phyloP scores from a whole-genome alignment of 225 moss, liverwort and hornwort species.

The Sphagnum tenellum region DNA sequence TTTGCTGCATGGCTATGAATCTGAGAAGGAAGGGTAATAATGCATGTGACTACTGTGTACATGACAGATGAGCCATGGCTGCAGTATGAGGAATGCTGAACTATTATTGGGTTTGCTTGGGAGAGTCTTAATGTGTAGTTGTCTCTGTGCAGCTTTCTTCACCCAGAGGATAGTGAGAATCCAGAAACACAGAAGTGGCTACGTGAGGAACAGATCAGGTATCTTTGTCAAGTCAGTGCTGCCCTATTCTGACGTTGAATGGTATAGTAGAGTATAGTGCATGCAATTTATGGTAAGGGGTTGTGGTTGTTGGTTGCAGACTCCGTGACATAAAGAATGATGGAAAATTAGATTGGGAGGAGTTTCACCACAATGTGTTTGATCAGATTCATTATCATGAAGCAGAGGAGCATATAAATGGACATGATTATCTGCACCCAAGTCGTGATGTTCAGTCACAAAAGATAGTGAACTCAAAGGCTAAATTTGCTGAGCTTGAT shows the following conservation, averaged over 20 bases:
- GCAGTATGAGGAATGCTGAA: too few species aligned
- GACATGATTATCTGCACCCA: slow-evolving; percentile 35
- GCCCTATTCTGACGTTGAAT: too few species aligned
- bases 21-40: too few species aligned
- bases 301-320: slow-evolving; percentile 11
- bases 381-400: slow-evolving; percentile 53
- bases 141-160: slow-evolving; percentile 41
- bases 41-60: too few species aligned
- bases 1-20: too few species aligned
- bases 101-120: background rate
- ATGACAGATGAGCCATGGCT: too few species aligned
- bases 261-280: too few species aligned
- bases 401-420: slow-evolving; percentile 13
- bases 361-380: slow-evolving; percentile 57
- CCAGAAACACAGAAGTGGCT: slow-evolving; percentile 53
- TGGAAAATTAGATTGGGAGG: slow-evolving; percentile 45
- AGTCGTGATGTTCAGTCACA: slow-evolving; percentile 38
- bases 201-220: slow-evolving; percentile 55
- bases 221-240: background rate
- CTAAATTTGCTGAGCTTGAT: slow-evolving; percentile 35
- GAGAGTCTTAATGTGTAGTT: too few species aligned
- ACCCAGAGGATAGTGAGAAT: slow-evolving; percentile 69
- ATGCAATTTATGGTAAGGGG: too few species aligned
- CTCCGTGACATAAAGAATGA: slow-evolving; percentile 36
- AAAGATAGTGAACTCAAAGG: slow-evolving; percentile 45